Base-by-base conservation (phyloP, 2,329 filamentous ascomycete genomes). In the Alternaria incomplexa region DNA sequence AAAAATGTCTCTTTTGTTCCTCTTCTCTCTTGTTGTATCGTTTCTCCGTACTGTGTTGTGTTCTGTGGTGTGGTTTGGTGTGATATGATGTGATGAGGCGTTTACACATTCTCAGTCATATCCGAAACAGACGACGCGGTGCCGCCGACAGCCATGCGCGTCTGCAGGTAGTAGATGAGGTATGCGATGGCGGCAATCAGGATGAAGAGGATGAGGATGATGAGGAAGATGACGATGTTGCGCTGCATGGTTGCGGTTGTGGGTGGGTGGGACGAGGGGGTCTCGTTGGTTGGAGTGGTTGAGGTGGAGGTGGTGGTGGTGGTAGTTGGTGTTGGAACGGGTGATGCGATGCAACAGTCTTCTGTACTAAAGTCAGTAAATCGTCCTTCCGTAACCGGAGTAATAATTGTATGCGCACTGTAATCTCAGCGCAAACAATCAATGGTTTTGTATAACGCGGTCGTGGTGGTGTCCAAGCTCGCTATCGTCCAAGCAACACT, bases 141-240 rank as follows among this genome's bases (percentile, higher is more conserved):
- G 48, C 75, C 76, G 64, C 77, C 79, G 17, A 80, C 77, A 0
- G 77, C 73, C 79, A 81, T 80, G 45, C 80, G 76, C 12, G 79
- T 81, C 70, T 84, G 83, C 46, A 83, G 79, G 74, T 81, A 82
- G 79, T 83, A 85, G 74, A 85, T 85, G 47, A 78, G 67, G 75
- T 84, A 85, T 48, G 79, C 83, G 75, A 85, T 83, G 26, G 83
- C 72, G 28, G 81, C 81, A 56, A 85, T 81, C 54, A 85, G 78
- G 72, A 85, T 78, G 79, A 85, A 84, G 71, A 85, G 83, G 75
- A 85, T 81, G 70, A 85, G 80, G 75, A 85, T 81, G 76, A 85
- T 85, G 71, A 84, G 77, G 76, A 83, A 83, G 78, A 85, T 83
- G 78, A 83, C 83, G 67, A 85, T 77, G 77, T 85, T 85, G 77